Evolutionary conservation across 2,329 filamentous ascomycete species (phyloP).

Genomic region (Fusarium chaquense): DNA sequence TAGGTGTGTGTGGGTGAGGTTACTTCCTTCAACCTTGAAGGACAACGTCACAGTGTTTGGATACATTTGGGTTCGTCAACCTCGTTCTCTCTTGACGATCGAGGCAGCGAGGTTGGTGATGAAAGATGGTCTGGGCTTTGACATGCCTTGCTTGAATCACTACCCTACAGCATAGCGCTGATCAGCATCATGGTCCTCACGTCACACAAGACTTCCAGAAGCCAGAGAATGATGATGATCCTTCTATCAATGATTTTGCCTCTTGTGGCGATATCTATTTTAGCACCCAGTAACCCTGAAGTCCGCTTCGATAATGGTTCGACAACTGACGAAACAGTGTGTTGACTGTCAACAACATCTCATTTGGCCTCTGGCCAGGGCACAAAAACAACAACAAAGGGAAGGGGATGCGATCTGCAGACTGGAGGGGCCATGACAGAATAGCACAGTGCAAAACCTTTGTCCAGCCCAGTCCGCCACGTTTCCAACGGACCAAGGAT

Average conservation of each 20-base stretch:
- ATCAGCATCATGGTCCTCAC: constrained; percentile 7
- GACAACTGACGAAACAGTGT: constrained; percentile 34
- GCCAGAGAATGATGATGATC: constrained; percentile 19
- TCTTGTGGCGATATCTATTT: constrained; percentile 31
- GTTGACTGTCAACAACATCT: constrained; percentile 27
- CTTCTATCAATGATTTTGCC: constrained; percentile 24
- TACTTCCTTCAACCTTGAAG: constrained; percentile 14
- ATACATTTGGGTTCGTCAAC: constrained; percentile 25
- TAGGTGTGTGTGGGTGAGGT: constrained; percentile 21
- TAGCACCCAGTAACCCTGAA: constrained; percentile 12
- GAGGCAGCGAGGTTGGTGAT: constrained; percentile 31
- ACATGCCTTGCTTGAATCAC: constrained; percentile 20
- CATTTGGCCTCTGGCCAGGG: constrained; percentile 34
- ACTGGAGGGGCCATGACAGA: constrained; percentile 32
- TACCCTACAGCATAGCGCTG: constrained; percentile 27
- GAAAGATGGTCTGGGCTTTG: constrained; percentile 18
- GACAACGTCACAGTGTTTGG: constrained; percentile 26
- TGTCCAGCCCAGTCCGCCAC: constrained; percentile 43
- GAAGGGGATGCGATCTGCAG: constrained; percentile 38
- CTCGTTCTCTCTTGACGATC: constrained; percentile 12
- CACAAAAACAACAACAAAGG: constrained; percentile 20
- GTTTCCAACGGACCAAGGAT: constrained; percentile 40
- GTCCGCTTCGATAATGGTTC: constrained; percentile 18
- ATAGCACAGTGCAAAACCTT: constrained; percentile 40
- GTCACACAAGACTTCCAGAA: constrained; percentile 36